These are phyloP conservation scores for Planoprotostelium fungivorum DNA, from an alignment of 78 protist species.

Conservation along the genomic window DNA sequence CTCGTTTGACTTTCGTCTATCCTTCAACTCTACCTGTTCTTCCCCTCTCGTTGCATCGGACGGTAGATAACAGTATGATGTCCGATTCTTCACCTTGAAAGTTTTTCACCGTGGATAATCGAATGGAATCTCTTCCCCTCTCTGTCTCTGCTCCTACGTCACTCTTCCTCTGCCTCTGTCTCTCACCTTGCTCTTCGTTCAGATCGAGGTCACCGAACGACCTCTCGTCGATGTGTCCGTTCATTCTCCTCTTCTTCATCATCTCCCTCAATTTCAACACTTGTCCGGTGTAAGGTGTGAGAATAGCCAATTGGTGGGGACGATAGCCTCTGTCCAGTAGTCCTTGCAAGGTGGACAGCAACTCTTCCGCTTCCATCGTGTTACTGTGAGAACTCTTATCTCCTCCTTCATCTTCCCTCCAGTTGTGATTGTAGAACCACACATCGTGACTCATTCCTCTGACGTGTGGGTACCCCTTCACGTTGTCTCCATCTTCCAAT, in stretches of 20 bases:
- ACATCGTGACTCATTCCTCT: slow-evolving; percentile 28
- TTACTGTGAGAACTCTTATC: too few species aligned
- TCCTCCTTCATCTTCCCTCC: slow-evolving; percentile 10
- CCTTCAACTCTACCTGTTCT: too few species aligned
- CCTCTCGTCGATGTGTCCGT: background rate
- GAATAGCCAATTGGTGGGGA: slow-evolving; percentile 26
- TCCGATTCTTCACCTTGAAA: slow-evolving; percentile 85
- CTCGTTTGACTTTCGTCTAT: background rate
- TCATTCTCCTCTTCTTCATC: background rate
- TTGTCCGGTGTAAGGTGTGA: slow-evolving; percentile 84
- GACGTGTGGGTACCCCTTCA: background rate
- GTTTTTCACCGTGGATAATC: slow-evolving; percentile 74
- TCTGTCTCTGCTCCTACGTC: background rate
- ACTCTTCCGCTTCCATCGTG: slow-evolving; percentile 14
- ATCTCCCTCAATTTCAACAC: slow-evolving; percentile 25
- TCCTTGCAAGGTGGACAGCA: slow-evolving; percentile 23
- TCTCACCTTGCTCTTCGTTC: too few species aligned
- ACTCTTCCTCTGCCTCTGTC: background rate
- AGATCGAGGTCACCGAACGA: background rate
- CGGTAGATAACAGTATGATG: slow-evolving; percentile 34
- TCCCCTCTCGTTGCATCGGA: too few species aligned
- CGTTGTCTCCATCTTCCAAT: background rate
- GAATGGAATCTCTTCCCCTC: background rate
- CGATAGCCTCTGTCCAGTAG: slow-evolving; percentile 34
- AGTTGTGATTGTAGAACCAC: slow-evolving; percentile 45